phyloP scores from a whole-genome alignment of 225 moss, liverwort and hornwort genomes.

The Polytrichum formosum region DNA sequence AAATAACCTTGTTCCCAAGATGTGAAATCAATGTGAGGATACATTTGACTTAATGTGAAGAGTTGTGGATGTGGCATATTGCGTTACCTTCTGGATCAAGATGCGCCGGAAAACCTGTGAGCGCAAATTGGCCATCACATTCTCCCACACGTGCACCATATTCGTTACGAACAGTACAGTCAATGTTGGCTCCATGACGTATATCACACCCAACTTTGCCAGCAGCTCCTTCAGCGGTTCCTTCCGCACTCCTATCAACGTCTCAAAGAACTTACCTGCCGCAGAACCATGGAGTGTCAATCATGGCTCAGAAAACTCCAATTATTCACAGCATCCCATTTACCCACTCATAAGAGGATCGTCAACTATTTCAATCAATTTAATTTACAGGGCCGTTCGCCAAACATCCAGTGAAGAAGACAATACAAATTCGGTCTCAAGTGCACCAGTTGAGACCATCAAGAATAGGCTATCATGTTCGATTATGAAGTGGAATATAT shows the following conservation, averaged over 20 bases:
- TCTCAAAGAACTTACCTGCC: slow-evolving; percentile 92
- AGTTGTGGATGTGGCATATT: neutral
- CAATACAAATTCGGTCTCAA: neutral
- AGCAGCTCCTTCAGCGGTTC: slow-evolving; percentile 70
- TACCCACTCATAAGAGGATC: too few species aligned
- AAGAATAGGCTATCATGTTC: too few species aligned
- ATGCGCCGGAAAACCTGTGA: slow-evolving; percentile 85
- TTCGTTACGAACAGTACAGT: slow-evolving; percentile 92
- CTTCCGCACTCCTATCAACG: slow-evolving; percentile 73
- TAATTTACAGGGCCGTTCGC: too few species aligned
- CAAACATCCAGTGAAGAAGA: too few species aligned
- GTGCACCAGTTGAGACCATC: neutral
- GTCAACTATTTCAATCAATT: too few species aligned
- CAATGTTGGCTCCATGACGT: slow-evolving; percentile 78
- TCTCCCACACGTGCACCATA: slow-evolving; percentile 98
- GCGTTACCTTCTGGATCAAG: slow-evolving; percentile 85
- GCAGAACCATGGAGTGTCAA: neutral
- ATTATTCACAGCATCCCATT: too few species aligned
- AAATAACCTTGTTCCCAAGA: neutral
- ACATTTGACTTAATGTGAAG: neutral
- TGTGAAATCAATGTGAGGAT: neutral
- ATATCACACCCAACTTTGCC: slow-evolving; percentile 61
- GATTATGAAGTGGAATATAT: too few species aligned
- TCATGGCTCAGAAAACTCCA: neutral
- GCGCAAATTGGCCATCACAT: slow-evolving; percentile 92